Conservation (phyloP, 352 stramenopile genomes). For the Globisporangium megalacanthum region DNA sequence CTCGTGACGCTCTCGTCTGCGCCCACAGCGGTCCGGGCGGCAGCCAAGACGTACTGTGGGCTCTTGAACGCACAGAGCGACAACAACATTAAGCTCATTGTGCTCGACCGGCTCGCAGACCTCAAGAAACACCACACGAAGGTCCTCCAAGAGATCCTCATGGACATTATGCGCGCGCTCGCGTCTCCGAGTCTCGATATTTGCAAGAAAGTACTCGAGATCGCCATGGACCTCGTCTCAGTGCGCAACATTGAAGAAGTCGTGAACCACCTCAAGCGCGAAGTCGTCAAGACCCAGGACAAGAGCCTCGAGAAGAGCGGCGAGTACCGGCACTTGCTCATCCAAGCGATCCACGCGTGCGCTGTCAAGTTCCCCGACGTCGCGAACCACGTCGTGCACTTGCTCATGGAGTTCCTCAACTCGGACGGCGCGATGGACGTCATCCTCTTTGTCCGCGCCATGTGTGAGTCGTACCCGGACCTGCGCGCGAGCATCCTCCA, state of each 20-base stretch:
- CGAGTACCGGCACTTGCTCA: conserved; percentile 97
- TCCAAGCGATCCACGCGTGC: conserved; percentile 97
- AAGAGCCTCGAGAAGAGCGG: conserved; percentile 92
- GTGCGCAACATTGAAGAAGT: conserved; percentile 98
- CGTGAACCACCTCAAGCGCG: conserved; percentile 85
- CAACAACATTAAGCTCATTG: conserved; percentile 99
- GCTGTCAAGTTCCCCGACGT: conserved; percentile 97
- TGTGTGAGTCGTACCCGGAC: conserved; percentile 95
- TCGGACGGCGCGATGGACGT: conserved; percentile 97
- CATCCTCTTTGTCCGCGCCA: conserved; percentile 97
- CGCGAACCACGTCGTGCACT: conserved; percentile 95
- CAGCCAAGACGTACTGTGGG: conserved; percentile 95
- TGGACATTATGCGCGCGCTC: conserved; percentile 98
- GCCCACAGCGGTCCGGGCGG: conserved; percentile 96
- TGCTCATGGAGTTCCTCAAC: conserved; percentile 99
- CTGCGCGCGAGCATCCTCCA: conserved; percentile 90
- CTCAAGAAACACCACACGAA: conserved; percentile 98
- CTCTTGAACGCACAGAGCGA: conserved; percentile 98
- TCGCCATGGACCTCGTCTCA: conserved; percentile 97
- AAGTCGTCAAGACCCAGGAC: conserved; percentile 89
- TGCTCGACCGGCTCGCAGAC: conserved; percentile 96
- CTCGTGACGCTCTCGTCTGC: conserved; percentile 97
- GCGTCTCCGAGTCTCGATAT: conserved; percentile 97
- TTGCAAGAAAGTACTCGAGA: conserved; percentile 98
- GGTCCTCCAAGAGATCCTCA: conserved; percentile 97